phyloP scores from a whole-genome alignment of 371 early-diverging fungal genomes.

The Mucor ambiguus region DNA sequence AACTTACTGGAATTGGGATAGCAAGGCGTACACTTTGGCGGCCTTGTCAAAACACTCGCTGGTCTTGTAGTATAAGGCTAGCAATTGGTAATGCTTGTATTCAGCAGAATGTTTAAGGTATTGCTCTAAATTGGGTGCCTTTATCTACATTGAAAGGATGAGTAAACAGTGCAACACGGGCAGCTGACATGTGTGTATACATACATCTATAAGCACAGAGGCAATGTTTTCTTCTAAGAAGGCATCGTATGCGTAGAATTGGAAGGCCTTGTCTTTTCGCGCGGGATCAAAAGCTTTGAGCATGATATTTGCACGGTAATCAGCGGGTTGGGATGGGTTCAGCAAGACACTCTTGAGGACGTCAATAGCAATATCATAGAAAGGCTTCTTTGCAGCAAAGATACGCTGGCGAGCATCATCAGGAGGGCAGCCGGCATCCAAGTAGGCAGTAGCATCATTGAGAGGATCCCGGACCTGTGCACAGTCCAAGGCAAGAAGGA shows the following conservation, averaged over 20 bases:
- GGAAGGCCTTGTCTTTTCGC: conserved; percentile 28
- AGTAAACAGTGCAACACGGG: background rate
- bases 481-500: conserved; percentile 67
- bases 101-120: conserved; percentile 31
- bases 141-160: background rate
- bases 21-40: conserved; percentile 18
- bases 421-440: conserved; percentile 38
- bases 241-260: conserved; percentile 34
- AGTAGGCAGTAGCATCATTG: conserved; percentile 47
- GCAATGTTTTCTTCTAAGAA: conserved; percentile 26
- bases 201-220: conserved; percentile 31
- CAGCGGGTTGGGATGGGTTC: background rate
- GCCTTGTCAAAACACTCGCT: conserved; percentile 37
- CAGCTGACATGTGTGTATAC: background rate
- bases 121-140: conserved; percentile 30
- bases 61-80: conserved; percentile 31
- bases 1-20: conserved; percentile 32
- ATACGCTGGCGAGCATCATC: conserved; percentile 35
- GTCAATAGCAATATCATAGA: conserved; percentile 58
- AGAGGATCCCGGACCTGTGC: conserved; percentile 68
- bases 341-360: conserved; percentile 21
- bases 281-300: conserved; percentile 16
- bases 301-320: background rate
- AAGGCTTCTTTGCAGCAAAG: conserved; percentile 47
- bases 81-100: conserved; percentile 30